Evolutionary conservation across 2,329 filamentous ascomycete species (phyloP), one percentile per base, ranked within the genome.

Genomic region (Talaromyces verruculosus): DNA sequence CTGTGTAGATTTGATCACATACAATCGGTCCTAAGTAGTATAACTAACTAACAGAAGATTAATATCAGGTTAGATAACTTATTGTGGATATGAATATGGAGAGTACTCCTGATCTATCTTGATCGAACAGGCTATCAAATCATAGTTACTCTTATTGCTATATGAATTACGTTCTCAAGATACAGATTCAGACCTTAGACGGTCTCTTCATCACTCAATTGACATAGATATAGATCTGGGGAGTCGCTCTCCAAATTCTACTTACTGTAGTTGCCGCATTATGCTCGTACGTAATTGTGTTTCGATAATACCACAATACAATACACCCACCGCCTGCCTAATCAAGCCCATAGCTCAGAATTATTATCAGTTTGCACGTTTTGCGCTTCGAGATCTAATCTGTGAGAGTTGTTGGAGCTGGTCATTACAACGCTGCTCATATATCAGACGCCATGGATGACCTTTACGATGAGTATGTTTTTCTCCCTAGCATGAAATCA

Each of bases 381-480:
- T 58, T 41, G 57, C 35, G 57, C 57, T 11, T 45, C 17, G 17
- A 60, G 13, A n/a, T 45, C 22, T 45, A n/a, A 43, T 60, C 57
- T 43, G 19, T 45, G 37, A 63, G 47, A 57, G 30, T 41, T 60
- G 22, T 60, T 45, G 8, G 22, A 64, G 53, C 51, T 58, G 62
- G 37, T 30, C 30, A 64, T 35, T 47, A 28, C 49, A 37, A 58
- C 15, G 10, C 22, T 30, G 41, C 62, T 64, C 41, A 49, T 17
- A 39, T 25, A 49, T 28, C n/a, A 45, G 4, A 28, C 62, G 51
- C 51, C 73, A 95, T 97, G 93, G 93, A 97, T 84, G 93, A 97
- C 80, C 88, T 97, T 73, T 97, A 98, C 79, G 94, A 98, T 82
- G 94, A 98, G 92, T 96, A 83, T 70, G 71, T 68, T 62, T 45